A percentile compares a stretch with the other conserved stretches of the same genome.
These are phyloP conservation scores for Porogramme epimiltina DNA, from an alignment of 1,284 basidiomycete genomes.

Conservation along the genomic window DNA sequence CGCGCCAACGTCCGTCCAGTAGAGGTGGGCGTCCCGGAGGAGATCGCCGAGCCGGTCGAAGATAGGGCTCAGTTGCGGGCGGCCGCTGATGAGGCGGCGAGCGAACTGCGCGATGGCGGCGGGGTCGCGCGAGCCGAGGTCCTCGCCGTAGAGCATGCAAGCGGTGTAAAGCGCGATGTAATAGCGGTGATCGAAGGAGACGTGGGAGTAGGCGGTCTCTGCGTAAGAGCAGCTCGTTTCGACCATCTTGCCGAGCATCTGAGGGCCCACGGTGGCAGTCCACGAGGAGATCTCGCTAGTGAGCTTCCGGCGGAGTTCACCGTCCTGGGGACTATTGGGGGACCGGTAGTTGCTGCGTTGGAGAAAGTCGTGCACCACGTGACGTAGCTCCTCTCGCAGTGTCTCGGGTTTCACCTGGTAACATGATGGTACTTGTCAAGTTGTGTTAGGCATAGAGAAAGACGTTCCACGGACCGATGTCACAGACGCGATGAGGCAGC, in stretches of 20 bases:
- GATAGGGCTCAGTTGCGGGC: conserved; percentile 15
- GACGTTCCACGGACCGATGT: too few species aligned
- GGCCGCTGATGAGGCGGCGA: conserved; percentile 14
- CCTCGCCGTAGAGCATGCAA: conserved; percentile 23
- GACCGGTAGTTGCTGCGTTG: conserved; percentile 4
- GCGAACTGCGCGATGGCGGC: conserved; percentile 17
- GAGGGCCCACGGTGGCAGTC: conserved; percentile 5
- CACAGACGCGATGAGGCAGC: too few species aligned
- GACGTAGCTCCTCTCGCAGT: not conserved
- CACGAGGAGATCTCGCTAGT: conserved; percentile 9
- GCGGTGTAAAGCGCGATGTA: conserved; percentile 23
- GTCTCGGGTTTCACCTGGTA: too few species aligned
- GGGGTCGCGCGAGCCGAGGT: conserved; percentile 15
- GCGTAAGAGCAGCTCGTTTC: conserved; percentile 20
- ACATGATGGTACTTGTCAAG: too few species aligned
- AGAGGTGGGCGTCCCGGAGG: conserved; percentile 16
- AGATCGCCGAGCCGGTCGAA: conserved; percentile 17
- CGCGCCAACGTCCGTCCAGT: conserved; percentile 20
- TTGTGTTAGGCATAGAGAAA: too few species aligned
- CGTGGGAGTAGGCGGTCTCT: conserved; percentile 18
- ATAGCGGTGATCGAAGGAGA: conserved; percentile 16
- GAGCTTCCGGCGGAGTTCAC: conserved; percentile 6
- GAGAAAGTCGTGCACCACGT: conserved; percentile 9
- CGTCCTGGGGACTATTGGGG: conserved; percentile 5
- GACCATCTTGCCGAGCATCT: conserved; percentile 17